Conservation (phyloP, 371 early-diverging fungal genomes). For the Apophysomyces trapeziformis region DNA sequence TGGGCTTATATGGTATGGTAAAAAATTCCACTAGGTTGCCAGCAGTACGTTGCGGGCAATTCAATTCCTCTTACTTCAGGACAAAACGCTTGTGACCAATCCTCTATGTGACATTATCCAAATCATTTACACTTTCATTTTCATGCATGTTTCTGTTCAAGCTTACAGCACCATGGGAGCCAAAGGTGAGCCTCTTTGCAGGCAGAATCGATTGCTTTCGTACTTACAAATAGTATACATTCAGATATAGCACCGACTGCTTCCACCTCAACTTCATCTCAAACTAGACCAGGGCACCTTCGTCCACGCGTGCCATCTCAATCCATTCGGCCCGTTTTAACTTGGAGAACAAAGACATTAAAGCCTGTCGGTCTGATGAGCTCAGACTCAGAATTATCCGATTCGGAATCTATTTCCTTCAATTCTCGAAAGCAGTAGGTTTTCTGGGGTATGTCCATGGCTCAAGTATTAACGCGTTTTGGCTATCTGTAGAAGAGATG, state of each 20-base stretch:
- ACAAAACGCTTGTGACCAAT: constrained; percentile 45
- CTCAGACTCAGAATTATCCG: constrained; percentile 70
- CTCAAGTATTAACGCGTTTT: too few relatives aligned
- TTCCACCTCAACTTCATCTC: constrained; percentile 4
- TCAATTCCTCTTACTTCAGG: constrained; percentile 50
- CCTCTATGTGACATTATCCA: constrained; percentile 52
- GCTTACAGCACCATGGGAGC: constrained; percentile 22
- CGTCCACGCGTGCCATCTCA: constrained; percentile 6
- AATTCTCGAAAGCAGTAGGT: constrained; percentile 33
- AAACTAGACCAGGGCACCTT: background rate
- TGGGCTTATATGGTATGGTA: too few relatives aligned
- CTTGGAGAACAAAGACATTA: constrained; percentile 24
- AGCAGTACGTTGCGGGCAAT: constrained; percentile 57
- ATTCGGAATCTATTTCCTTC: constrained; percentile 46
- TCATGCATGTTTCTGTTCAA: constrained; percentile 43
- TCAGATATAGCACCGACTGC: background rate
- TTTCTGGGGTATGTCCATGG: background rate
- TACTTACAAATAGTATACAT: background rate
- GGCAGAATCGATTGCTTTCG: background rate
- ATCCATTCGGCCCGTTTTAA: constrained; percentile 18
- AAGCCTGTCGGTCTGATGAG: constrained; percentile 30
- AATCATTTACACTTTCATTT: constrained; percentile 52
- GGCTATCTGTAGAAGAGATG: constrained; percentile 34
- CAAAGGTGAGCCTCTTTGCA: constrained; percentile 1
- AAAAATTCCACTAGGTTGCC: constrained; percentile 27